A percentile compares a stretch with the other conserved stretches of the same genome.
phyloP scores from a whole-genome alignment of 2,329 filamentous ascomycete genomes.

The Aspergillus arachidicola region DNA sequence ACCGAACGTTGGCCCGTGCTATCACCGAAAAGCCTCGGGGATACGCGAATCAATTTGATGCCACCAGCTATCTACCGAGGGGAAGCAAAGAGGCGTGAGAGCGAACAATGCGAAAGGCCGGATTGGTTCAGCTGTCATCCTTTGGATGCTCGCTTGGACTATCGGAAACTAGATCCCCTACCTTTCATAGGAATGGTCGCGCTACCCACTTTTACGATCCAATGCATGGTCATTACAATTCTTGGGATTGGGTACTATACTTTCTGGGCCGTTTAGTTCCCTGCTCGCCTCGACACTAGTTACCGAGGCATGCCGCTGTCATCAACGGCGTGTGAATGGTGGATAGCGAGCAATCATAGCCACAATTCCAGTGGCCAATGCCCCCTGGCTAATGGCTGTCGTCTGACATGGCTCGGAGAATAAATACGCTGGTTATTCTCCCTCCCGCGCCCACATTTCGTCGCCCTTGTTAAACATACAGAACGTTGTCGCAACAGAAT shows the following conservation, averaged over 20 bases:
- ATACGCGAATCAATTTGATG: not conserved
- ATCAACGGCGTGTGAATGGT: not conserved
- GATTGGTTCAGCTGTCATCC: not conserved
- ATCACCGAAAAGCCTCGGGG: not conserved
- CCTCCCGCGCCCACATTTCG: not conserved
- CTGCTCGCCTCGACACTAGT: not conserved
- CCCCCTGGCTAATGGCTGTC: not conserved
- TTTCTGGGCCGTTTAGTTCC: not conserved
- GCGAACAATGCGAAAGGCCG: not conserved
- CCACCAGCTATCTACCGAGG: not conserved
- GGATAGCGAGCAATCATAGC: not conserved
- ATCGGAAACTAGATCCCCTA: not conserved
- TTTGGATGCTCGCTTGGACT: not conserved
- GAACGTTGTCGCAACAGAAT: not conserved
- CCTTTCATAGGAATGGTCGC: not conserved
- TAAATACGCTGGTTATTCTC: not conserved
- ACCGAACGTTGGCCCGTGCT: conserved; percentile 1
- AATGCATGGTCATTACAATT: not conserved
- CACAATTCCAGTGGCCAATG: not conserved
- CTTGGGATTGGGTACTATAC: not conserved
- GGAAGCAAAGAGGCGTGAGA: not conserved
- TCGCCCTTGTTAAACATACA: not conserved
- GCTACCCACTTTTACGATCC: not conserved
- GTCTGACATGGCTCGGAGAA: not conserved
- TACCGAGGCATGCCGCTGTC: not conserved